These are phyloP conservation scores for Pilasporangium apinafurcum DNA, from an alignment of 352 stramenopile species.

Conservation along the genomic window DNA sequence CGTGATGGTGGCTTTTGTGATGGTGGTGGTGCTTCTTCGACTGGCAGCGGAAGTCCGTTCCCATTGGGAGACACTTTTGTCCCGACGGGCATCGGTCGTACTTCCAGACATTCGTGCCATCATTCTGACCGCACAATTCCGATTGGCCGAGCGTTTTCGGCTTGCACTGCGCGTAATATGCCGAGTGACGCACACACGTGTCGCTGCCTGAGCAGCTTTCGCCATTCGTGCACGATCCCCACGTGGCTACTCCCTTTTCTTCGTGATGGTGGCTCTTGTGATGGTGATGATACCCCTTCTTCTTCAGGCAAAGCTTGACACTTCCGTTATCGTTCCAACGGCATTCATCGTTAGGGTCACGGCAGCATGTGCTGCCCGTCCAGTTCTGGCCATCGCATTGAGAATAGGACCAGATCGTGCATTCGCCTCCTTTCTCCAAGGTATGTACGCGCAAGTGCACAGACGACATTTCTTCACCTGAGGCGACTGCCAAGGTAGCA, in stretches of 20 bases:
- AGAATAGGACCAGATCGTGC: constrained; percentile 24
- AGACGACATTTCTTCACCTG: neutral
- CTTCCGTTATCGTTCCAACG: constrained; percentile 22
- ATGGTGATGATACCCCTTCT: neutral
- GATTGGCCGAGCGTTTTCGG: neutral
- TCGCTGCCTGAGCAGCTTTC: neutral
- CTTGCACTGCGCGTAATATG: neutral
- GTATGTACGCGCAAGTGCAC: neutral
- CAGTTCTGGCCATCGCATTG: constrained; percentile 31
- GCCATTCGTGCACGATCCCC: neutral
- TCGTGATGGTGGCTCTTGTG: neutral
- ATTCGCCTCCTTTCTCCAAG: neutral
- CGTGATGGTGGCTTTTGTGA: constrained; percentile 2
- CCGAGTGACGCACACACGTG: neutral
- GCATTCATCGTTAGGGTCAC: constrained; percentile 24
- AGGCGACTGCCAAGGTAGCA: neutral
- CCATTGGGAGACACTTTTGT: constrained; percentile 13
- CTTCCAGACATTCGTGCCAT: constrained; percentile 1
- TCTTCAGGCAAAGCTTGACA: constrained; percentile 17
- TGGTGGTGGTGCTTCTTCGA: constrained; percentile 15
- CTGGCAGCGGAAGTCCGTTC: constrained; percentile 20
- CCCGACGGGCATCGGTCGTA: constrained; percentile 8
- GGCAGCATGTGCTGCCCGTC: constrained; percentile 22
- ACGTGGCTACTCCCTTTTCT: neutral
- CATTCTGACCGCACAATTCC: neutral